phyloP scores from a whole-genome alignment of 2,329 filamentous ascomycete genomes.

The Aspergillus arachidicola region DNA sequence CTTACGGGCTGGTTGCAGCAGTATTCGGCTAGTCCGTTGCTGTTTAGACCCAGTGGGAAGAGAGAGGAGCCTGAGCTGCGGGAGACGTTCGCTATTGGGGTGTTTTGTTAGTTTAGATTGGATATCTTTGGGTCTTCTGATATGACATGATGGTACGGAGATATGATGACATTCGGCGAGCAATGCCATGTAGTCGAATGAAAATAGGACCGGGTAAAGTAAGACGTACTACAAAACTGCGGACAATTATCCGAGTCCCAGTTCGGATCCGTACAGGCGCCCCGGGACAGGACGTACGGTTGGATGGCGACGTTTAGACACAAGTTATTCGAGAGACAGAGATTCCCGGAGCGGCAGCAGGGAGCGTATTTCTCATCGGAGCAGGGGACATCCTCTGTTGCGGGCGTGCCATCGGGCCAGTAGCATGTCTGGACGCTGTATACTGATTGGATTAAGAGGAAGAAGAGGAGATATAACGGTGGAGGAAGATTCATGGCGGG shows the following conservation, averaged over 20 bases:
- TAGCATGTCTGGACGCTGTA: background rate
- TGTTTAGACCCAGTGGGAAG: background rate
- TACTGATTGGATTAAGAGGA: background rate
- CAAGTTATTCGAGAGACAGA: constrained; percentile 1
- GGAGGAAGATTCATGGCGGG: background rate
- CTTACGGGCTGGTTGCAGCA: background rate
- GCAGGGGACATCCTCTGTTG: background rate
- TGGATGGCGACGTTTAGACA: constrained; percentile 1
- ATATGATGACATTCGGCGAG: too few species aligned
- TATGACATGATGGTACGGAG: too few species aligned
- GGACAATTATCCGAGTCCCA: background rate
- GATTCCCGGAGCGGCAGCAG: background rate
- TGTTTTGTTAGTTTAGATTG: background rate
- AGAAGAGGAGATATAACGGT: background rate
- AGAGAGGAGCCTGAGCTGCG: background rate
- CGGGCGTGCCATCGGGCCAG: background rate
- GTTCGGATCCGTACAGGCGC: background rate
- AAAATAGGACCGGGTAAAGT: too few species aligned
- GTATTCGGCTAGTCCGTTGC: background rate
- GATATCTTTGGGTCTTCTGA: too few species aligned
- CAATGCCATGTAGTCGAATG: too few species aligned
- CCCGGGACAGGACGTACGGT: background rate
- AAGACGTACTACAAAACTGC: background rate
- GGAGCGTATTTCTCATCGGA: background rate
- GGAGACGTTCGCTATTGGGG: background rate